Evolutionary conservation across 352 stramenopile genomes (phyloP).

Genomic region (Phytophthora syringae): DNA sequence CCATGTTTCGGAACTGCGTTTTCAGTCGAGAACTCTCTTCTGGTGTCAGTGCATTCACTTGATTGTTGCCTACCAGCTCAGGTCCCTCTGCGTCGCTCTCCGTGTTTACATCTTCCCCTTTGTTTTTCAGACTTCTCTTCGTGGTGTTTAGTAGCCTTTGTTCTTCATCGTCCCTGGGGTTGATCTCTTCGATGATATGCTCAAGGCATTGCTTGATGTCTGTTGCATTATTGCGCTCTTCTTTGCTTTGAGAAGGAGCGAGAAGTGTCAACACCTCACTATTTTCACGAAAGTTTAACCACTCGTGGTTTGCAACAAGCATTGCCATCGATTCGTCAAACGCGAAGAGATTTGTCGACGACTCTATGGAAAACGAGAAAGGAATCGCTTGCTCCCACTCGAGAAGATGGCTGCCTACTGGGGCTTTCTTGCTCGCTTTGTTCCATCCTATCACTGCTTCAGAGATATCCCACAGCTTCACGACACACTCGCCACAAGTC

Average conservation of each 20-base stretch:
- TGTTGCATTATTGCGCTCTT: constrained; percentile 22
- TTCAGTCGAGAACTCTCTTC: constrained; percentile 25
- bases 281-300: constrained; percentile 27
- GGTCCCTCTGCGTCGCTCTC: constrained; percentile 5
- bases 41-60: constrained; percentile 4
- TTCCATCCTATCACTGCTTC: neutral
- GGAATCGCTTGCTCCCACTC: constrained; percentile 48
- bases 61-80: neutral
- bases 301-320: constrained; percentile 55
- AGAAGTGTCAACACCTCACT: constrained; percentile 16
- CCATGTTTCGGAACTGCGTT: constrained; percentile 43
- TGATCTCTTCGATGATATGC: constrained; percentile 26
- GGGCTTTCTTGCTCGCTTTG: neutral
- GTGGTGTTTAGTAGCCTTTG: constrained; percentile 3
- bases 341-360: constrained; percentile 41
- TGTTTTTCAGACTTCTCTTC: neutral
- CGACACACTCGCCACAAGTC: constrained; percentile 43
- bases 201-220: constrained; percentile 36
- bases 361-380: constrained; percentile 46
- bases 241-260: constrained; percentile 20
- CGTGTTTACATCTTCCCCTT: neutral
- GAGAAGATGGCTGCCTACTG: constrained; percentile 17
- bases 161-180: constrained; percentile 18
- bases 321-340: constrained; percentile 50
- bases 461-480: constrained; percentile 60